Conservation (phyloP, 73 alveolate species). For the Uronychia binucleata region DNA sequence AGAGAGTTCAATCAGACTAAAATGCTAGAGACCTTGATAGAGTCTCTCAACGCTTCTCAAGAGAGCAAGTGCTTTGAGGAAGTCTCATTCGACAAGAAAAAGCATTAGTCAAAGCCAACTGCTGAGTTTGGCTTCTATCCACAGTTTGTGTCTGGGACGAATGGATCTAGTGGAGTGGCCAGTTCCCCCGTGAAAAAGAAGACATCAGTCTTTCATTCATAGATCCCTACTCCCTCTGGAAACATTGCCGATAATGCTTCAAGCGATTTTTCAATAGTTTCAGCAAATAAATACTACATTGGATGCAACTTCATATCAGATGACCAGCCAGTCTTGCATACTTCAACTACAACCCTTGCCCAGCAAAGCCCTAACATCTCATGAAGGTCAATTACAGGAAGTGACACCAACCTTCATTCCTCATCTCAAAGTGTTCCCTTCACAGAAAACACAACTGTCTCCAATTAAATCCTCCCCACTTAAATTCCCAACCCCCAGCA, state of each 20-base stretch:
- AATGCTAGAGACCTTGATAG: not conserved
- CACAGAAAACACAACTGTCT: too few species aligned
- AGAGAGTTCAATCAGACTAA: not conserved
- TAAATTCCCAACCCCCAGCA: too few species aligned
- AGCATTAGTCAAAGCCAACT: not conserved
- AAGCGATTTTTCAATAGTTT: not conserved
- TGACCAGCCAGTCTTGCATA: not conserved
- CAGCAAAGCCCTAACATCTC: too few species aligned
- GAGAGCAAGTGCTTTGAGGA: not conserved
- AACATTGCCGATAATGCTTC: not conserved
- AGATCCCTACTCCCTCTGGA: too few species aligned
- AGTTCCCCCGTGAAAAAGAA: too few species aligned
- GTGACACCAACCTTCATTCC: too few species aligned
- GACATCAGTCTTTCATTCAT: too few species aligned
- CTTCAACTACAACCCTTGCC: not conserved
- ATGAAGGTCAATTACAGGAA: too few species aligned
- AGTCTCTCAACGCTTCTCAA: not conserved
- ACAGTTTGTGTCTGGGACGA: not conserved
- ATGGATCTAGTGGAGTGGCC: not conserved
- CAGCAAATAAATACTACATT: not conserved
- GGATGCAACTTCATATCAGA: not conserved
- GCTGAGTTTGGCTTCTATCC: slow-evolving; percentile 3
- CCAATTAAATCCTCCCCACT: too few species aligned
- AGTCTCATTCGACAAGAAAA: not conserved
- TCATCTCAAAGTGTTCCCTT: too few species aligned